Conservation (phyloP, 2,329 filamentous ascomycete genomes). For the Amauroascus verrucosus region DNA sequence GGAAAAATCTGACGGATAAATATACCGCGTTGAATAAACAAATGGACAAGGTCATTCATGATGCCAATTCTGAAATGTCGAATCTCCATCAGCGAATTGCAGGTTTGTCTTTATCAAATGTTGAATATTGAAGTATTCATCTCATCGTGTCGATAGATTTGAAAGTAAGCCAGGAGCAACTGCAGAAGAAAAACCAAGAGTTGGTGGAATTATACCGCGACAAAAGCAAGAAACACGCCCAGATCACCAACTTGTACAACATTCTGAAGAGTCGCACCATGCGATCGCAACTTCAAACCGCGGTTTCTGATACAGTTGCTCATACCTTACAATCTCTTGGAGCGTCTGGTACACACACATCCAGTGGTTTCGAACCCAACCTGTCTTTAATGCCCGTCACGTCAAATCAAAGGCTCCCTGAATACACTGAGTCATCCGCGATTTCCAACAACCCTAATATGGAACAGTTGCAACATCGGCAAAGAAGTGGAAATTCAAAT, state of each 20-base stretch:
- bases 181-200: conserved; percentile 63
- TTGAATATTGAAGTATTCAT: not conserved
- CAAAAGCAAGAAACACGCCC: conserved; percentile 58
- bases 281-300: conserved; percentile 44
- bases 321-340: conserved; percentile 35
- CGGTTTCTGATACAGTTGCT: conserved; percentile 45
- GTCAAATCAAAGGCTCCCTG: conserved; percentile 21
- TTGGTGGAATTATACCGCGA: conserved; percentile 56
- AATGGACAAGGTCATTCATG: conserved; percentile 61
- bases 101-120: conserved; percentile 33
- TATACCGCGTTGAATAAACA: conserved; percentile 54
- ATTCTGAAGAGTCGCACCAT: conserved; percentile 47
- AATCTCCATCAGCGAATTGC: conserved; percentile 54
- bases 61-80: conserved; percentile 64
- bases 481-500: conserved; percentile 31
- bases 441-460: not conserved
- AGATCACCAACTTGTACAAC: conserved; percentile 54
- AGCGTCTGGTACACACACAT: conserved; percentile 16
- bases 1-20: conserved; percentile 62
- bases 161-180: conserved; percentile 50
- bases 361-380: conserved; percentile 14
- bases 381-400: conserved; percentile 16
- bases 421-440: conserved; percentile 18
- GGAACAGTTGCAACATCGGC: conserved; percentile 22
- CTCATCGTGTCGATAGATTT: conserved; percentile 36